phyloP scores from a whole-genome alignment of 371 early-diverging fungal species.

The Mucor mucedo region DNA sequence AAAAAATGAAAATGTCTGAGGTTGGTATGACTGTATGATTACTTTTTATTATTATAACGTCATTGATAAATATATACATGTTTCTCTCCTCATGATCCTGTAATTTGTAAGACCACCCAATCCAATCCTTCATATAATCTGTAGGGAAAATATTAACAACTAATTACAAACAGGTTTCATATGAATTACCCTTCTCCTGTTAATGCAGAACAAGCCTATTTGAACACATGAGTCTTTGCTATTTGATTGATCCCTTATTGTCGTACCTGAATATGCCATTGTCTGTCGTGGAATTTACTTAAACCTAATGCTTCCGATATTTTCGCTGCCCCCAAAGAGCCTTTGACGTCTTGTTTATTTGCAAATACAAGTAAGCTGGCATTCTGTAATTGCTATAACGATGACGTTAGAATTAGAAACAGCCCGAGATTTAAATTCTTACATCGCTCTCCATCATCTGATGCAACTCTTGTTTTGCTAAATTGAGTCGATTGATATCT shows the following conservation, averaged over 20 bases:
- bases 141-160: slow-evolving; percentile 11
- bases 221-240: background rate
- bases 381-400: slow-evolving; percentile 59
- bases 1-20: too few species aligned
- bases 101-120: slow-evolving; percentile 71
- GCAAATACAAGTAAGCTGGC: slow-evolving; percentile 73
- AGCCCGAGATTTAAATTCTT: slow-evolving; percentile 14
- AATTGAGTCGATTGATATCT: slow-evolving; percentile 67
- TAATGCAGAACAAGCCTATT: slow-evolving; percentile 73
- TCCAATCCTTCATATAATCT: slow-evolving; percentile 75
- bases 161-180: background rate
- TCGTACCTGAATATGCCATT: slow-evolving; percentile 78
- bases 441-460: slow-evolving; percentile 80
- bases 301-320: slow-evolving; percentile 72
- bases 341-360: slow-evolving; percentile 77
- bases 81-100: slow-evolving; percentile 18
- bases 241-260: background rate
- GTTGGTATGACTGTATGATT: too few species aligned
- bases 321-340: slow-evolving; percentile 68
- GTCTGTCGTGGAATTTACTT: slow-evolving; percentile 68
- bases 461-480: slow-evolving; percentile 69
- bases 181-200: slow-evolving; percentile 71
- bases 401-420: background rate
- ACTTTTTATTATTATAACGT: too few species aligned
- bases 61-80: background rate